Evolutionary conservation across 2,329 filamentous ascomycete genomes (phyloP).

Genomic region (Madurella mycetomatis): DNA sequence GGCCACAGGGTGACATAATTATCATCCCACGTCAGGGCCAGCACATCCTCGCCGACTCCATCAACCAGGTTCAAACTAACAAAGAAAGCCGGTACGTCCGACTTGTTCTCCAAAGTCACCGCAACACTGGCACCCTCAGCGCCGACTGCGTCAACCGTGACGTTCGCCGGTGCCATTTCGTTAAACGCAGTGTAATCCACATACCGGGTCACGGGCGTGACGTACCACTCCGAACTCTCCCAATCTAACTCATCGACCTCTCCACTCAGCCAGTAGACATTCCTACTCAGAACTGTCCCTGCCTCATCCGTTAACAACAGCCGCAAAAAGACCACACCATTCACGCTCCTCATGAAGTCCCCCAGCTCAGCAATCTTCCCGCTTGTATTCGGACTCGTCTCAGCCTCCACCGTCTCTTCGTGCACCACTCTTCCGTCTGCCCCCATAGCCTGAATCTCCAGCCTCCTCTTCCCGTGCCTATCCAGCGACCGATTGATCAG

Average conservation of each 20-base stretch:
- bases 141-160: constrained; percentile 30
- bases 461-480: constrained; percentile 34
- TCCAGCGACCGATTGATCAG: constrained; percentile 51
- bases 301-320: constrained; percentile 40
- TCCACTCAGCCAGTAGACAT: constrained; percentile 56
- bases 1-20: constrained; percentile 62
- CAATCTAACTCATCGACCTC: constrained; percentile 49
- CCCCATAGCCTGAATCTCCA: constrained; percentile 48
- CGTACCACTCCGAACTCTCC: constrained; percentile 54
- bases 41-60: constrained; percentile 39
- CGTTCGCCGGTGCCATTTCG: constrained; percentile 34
- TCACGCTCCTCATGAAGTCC: constrained; percentile 27
- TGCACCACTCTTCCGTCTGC: constrained; percentile 41
- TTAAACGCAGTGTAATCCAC: constrained; percentile 45
- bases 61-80: constrained; percentile 49
- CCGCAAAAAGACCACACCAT: constrained; percentile 47
- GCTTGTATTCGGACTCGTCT: constrained; percentile 44
- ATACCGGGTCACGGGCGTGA: constrained; percentile 52
- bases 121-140: constrained; percentile 19
- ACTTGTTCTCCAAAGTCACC: constrained; percentile 48
- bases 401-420: constrained; percentile 28
- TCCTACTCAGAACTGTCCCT: constrained; percentile 43
- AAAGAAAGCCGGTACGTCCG: constrained; percentile 53
- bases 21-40: constrained; percentile 55
- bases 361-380: constrained; percentile 33